These are phyloP conservation scores for Pleurotus cornucopiae DNA, from an alignment of 768 basidiomycete species.

Conservation along the genomic window DNA sequence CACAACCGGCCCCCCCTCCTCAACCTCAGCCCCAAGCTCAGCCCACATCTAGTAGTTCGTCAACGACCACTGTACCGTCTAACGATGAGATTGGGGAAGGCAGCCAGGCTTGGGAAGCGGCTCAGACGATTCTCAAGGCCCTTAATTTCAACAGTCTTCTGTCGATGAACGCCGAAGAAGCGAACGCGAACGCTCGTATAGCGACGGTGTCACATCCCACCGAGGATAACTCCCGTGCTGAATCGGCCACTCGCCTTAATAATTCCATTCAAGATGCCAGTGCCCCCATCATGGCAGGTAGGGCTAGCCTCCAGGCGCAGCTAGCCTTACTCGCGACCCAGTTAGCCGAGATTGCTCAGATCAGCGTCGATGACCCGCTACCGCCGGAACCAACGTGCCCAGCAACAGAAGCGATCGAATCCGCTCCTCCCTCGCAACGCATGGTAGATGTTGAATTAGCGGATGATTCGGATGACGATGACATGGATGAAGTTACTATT, in stretches of 20 bases:
- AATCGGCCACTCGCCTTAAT: neutral
- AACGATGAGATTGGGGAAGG: conserved; percentile 34
- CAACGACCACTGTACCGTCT: conserved; percentile 11
- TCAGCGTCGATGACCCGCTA: conserved; percentile 22
- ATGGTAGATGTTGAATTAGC: neutral
- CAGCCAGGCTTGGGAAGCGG: conserved; percentile 72
- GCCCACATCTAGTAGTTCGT: conserved; percentile 10
- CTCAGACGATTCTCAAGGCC: conserved; percentile 71
- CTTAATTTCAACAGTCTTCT: conserved; percentile 65
- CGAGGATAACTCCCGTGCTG: neutral
- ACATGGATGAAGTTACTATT: conserved; percentile 13
- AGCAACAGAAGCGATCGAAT: neutral
- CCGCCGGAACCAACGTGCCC: neutral
- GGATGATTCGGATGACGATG: conserved; percentile 10
- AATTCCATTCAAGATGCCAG: neutral
- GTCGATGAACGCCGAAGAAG: conserved; percentile 31
- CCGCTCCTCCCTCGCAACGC: neutral
- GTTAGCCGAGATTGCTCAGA: conserved; percentile 60
- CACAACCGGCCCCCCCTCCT: conserved; percentile 20
- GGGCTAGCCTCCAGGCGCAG: conserved; percentile 71
- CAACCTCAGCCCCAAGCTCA: conserved; percentile 13
- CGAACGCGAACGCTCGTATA: neutral
- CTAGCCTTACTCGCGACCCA: conserved; percentile 71
- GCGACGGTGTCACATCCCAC: conserved; percentile 4
- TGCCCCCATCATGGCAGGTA: conserved; percentile 25